These are phyloP conservation scores for Trichoderma atrobrunneum DNA, from an alignment of 2,329 filamentous ascomycete species.

Conservation along the genomic window DNA sequence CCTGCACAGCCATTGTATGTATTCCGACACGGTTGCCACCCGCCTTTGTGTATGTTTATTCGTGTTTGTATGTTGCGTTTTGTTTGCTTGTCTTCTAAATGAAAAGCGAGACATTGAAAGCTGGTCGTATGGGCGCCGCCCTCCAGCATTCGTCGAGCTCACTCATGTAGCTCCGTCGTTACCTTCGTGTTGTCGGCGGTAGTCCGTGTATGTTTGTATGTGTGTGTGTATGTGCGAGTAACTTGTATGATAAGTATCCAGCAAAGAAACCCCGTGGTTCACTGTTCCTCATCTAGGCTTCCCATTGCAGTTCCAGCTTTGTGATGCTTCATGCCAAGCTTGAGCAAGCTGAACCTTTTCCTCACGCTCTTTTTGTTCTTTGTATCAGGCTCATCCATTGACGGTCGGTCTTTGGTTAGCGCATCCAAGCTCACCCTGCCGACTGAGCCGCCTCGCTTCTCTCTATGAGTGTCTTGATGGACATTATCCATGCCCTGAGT, in stretches of 20 bases:
- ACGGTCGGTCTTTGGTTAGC: constrained; percentile 25
- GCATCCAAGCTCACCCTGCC: constrained; percentile 32
- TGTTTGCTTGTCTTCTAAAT: not conserved
- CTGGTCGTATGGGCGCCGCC: not conserved
- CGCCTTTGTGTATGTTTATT: not conserved
- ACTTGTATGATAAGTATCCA: not conserved
- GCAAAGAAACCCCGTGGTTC: not conserved
- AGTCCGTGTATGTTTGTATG: not conserved
- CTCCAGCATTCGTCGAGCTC: not conserved
- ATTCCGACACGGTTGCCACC: not conserved
- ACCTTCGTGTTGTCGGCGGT: not conserved
- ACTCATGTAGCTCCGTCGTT: not conserved
- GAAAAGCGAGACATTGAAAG: not conserved
- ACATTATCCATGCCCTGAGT: constrained; percentile 34
- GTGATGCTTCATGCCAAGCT: constrained; percentile 67
- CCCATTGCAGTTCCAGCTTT: constrained; percentile 53
- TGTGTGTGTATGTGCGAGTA: not conserved
- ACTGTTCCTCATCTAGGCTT: constrained; percentile 55
- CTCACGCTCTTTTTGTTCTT: constrained; percentile 63
- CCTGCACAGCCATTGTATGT: constrained; percentile 3
- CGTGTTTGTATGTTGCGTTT: not conserved
- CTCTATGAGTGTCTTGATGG: constrained; percentile 23
- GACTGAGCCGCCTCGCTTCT: constrained; percentile 25
- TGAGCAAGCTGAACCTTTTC: constrained; percentile 76
- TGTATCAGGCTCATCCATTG: constrained; percentile 33